Conservation (phyloP, 2,329 filamentous ascomycete species). For the Pseudogymnoascus pannorum region DNA sequence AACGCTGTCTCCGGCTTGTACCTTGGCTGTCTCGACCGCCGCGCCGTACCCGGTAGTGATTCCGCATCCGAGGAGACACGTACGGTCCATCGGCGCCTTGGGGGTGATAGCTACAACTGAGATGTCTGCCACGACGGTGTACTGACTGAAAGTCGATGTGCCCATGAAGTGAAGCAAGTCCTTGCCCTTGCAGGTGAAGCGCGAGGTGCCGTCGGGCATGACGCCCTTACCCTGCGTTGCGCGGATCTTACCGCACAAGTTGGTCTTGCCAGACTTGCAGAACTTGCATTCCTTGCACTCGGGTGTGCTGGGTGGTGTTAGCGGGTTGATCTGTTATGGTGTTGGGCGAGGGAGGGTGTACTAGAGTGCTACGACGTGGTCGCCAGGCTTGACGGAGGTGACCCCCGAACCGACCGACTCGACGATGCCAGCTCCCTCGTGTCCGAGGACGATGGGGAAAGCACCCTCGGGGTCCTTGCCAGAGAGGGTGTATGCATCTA, state of each 20-base stretch:
- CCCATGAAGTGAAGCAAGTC: conserved; percentile 99
- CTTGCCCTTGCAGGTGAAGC: conserved; percentile 92
- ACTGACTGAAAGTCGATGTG: conserved; percentile 97
- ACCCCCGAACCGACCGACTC: conserved; percentile 93
- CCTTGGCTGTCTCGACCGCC: conserved; percentile 83
- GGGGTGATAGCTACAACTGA: conserved; percentile 89
- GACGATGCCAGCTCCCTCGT: conserved; percentile 86
- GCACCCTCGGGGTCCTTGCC: conserved; percentile 96
- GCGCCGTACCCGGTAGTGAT: conserved; percentile 98
- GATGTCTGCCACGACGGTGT: conserved; percentile 97
- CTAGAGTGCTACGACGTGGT: conserved; percentile 87
- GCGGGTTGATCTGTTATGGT: conserved; percentile 8
- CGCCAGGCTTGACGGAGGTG: conserved; percentile 86
- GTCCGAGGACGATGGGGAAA: conserved; percentile 81
- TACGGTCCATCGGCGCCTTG: conserved; percentile 90
- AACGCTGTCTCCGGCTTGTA: conserved; percentile 83
- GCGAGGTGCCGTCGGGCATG: conserved; percentile 93
- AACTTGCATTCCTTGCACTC: conserved; percentile 99
- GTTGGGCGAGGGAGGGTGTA: conserved; percentile 36
- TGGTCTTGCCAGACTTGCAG: conserved; percentile 99
- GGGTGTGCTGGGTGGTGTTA: conserved; percentile 60
- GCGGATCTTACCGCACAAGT: conserved; percentile 97
- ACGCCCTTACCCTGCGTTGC: conserved; percentile 92
- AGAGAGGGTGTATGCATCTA: conserved; percentile 87
- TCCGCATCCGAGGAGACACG: conserved; percentile 91